A percentile compares a stretch with the other conserved stretches of the same genome.
These are phyloP conservation scores for Rhinocladiella mackenziei DNA, from an alignment of 2,329 filamentous ascomycete genomes.

Conservation along the genomic window DNA sequence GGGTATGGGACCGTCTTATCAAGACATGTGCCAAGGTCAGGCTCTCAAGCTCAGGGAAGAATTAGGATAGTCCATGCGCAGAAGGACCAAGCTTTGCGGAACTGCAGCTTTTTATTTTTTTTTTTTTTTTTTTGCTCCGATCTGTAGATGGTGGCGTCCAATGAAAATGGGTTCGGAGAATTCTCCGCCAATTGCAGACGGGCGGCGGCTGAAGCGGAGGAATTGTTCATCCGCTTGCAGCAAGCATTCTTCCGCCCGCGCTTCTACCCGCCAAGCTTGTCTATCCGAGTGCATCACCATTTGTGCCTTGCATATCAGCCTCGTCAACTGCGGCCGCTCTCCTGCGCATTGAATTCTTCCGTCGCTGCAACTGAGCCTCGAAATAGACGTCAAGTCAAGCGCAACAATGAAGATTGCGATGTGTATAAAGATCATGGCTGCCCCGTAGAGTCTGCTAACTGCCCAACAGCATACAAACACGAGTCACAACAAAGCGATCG, in stretches of 20 bases:
- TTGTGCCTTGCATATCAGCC: background rate
- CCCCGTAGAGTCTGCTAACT: background rate
- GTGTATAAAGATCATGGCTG: background rate
- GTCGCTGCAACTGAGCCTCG: background rate
- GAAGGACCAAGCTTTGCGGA: no score
- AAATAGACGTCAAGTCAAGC: background rate
- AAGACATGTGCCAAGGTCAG: conserved; percentile 1
- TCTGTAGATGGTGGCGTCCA: no score
- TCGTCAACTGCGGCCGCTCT: background rate
- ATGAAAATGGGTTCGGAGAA: background rate
- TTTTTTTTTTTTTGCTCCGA: no score
- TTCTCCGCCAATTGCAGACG: background rate
- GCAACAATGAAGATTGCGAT: no score
- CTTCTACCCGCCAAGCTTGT: background rate
- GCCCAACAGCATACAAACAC: background rate
- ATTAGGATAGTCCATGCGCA: no score
- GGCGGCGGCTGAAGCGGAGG: no score
- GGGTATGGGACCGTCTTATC: conserved; percentile 8
- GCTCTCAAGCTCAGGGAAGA: no score
- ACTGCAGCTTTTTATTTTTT: no score
- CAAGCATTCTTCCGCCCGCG: background rate
- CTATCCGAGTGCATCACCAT: background rate
- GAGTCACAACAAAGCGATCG: background rate
- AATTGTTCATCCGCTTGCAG: background rate
- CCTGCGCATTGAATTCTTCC: background rate